Conservation (phyloP, 371 early-diverging fungal genomes). For the Dinochytrium kinnereticum region DNA sequence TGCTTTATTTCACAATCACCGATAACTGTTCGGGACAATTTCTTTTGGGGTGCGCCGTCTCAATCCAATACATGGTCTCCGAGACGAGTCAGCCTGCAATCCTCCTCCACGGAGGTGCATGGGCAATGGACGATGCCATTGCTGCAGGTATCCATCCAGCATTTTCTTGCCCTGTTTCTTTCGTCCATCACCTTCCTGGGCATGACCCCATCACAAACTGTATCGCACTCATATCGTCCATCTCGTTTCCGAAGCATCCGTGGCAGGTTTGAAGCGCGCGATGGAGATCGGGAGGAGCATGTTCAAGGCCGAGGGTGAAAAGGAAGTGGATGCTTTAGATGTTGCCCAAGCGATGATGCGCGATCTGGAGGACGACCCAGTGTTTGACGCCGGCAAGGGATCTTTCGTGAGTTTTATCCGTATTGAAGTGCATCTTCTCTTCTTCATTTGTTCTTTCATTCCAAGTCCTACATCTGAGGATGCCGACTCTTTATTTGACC, state of each 20-base stretch:
- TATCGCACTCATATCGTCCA: no score
- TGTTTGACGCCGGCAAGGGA: conserved; percentile 13
- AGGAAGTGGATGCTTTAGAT: conserved; percentile 5
- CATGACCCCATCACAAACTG: no score
- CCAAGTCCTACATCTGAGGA: no score
- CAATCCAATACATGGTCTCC: neutral
- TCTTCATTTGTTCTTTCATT: no score
- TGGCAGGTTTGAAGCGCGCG: neutral
- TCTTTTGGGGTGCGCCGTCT: no score
- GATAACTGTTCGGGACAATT: no score
- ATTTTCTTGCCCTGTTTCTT: no score
- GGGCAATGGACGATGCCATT: conserved; percentile 17
- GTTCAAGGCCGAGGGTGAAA: neutral
- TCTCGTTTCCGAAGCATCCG: neutral
- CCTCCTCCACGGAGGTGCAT: conserved; percentile 18
- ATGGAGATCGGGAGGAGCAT: neutral
- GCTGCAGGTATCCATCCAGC: neutral
- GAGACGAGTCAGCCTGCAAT: neutral
- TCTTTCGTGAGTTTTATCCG: neutral
- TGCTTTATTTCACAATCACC: no score
- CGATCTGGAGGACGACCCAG: conserved; percentile 9
- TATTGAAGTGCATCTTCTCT: no score
- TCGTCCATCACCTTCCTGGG: no score
- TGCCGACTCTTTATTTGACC: no score
- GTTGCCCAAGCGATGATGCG: conserved; percentile 3